Evolutionary conservation across 352 stramenopile species (phyloP), one percentile per base, ranked within the genome.

Genomic region (Phytophthora citrophthora): DNA sequence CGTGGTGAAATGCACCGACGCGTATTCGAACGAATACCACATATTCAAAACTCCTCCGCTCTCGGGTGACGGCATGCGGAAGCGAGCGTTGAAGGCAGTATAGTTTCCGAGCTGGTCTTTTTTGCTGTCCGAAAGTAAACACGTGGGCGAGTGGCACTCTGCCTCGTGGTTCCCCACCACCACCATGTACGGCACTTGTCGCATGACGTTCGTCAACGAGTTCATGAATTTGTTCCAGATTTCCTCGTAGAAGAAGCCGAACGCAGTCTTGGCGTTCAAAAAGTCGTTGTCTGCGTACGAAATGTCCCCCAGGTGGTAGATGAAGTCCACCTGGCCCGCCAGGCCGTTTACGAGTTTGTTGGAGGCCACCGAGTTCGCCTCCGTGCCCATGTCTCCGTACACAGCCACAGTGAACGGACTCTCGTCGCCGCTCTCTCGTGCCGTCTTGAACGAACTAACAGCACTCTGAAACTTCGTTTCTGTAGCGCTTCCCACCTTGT

Each of bases 181-280:
- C 15, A 87, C 77, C 82, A 93, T 94, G 65, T 90, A 94, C 1
- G 87, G 74, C 36, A 89, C 57, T 16, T 66, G 56, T 9, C 56
- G 52, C 70, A 85, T 79, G n/a, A 77, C 58, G 10, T 61, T 61
- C 1, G 79, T 65, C 36, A 90, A 54, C 44, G 68, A 68, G 48
- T 85, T 79, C 81, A 95, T 89, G 72, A 76, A 95, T 29, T 73
- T 61, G 60, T 95, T 90, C 52, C 77, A 94, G 10, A 75, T 50
- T 26, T 79, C 66, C 40, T 82, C 74, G 48, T 79, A 82, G 51
- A 74, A 77, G 43, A 79, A 78, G 8, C 60, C 74, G n/a, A 75
- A 66, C 12, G 47, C 26, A 1, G 56, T 66, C 36, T 59, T 61
- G 13, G 40, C 45, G 4, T 47, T 72, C 36, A 81, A 23, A 16